Evolutionary conservation across 257 asterid species (phyloP), one percentile per base, ranked within the genome.

Genomic region (Nicotiana otophora): DNA sequence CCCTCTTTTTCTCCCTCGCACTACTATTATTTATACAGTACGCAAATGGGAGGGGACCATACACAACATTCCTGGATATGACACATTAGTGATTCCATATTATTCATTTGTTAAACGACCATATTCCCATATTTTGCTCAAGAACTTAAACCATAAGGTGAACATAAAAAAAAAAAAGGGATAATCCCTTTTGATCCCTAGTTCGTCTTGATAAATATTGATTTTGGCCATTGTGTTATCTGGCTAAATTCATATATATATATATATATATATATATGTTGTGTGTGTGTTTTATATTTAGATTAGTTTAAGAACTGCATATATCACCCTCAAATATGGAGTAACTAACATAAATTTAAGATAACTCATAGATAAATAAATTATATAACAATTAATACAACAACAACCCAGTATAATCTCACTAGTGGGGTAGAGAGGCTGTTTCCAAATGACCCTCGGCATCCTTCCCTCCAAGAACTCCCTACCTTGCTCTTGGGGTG

Each of bases 1-100:
- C 9, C 54, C 14, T 48, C 79, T 74, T 74, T 74, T 58, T 58
- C 28, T 58, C 20, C 26, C 28, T 19, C 63, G 19, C 63, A 57
- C 10, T 54, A 54, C 3, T 19, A 57, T 58, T 58, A 58, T 19
- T 58, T 58, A 58, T 58, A 58, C 26, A 19, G 1, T 70, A 42
- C 51, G 78, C 34, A 70, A 23, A 74, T 26, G 58, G 79, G 79
- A 75, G 80, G 46, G 80, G 75, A 67, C 75, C 75, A 75, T 19
- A 16, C 31, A 63, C 36, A 5, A 8, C 6, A 26, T 62, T 62
- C 68, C 39, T 64, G 36, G 36, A 64, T 64, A 14, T 4, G 39
- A 64, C 39, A 64, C 58, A 42, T 70, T 70, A 23, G 15, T 74
- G 10, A 48, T 46, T 46, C 61, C 79, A 48, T 26, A 74, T 26